Conservation (phyloP, 164 flowering plant species). For the Protea cynaroides region DNA sequence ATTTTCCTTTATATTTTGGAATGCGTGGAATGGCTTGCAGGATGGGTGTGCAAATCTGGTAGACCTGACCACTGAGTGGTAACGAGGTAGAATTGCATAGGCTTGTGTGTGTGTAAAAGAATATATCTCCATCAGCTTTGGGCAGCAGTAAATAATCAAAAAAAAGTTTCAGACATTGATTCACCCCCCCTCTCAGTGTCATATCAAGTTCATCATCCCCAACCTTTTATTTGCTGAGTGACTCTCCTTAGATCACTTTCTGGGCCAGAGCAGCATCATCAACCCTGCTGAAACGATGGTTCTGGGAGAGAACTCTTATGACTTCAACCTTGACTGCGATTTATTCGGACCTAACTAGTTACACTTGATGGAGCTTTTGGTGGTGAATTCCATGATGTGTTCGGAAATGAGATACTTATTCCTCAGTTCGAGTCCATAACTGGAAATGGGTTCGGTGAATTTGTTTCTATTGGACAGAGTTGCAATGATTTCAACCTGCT, state of each 20-base stretch:
- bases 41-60: no score
- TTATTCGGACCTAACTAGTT: constrained; percentile 8
- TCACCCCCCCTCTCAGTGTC: no score
- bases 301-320: constrained; percentile 4
- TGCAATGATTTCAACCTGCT: constrained; percentile 24
- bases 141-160: no score
- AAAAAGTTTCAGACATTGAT: no score
- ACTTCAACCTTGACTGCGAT: constrained; percentile 8
- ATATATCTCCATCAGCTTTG: no score
- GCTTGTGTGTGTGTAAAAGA: no score
- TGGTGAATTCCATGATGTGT: constrained; percentile 12
- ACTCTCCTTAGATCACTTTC: constrained; percentile 33
- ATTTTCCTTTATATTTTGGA: no score
- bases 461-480: constrained; percentile 26
- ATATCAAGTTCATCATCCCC: no score
- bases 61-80: no score
- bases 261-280: constrained; percentile 1
- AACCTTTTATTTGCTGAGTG: constrained; percentile 72
- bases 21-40: no score
- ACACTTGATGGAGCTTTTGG: constrained; percentile 13
- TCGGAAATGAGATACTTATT: constrained; percentile 7
- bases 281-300: constrained; percentile 8
- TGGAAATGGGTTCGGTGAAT: constrained; percentile 27
- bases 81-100: no score
- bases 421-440: constrained; percentile 24